phyloP scores from a whole-genome alignment of 2,329 filamentous ascomycete species.

The Phialemoniopsis sp. region DNA sequence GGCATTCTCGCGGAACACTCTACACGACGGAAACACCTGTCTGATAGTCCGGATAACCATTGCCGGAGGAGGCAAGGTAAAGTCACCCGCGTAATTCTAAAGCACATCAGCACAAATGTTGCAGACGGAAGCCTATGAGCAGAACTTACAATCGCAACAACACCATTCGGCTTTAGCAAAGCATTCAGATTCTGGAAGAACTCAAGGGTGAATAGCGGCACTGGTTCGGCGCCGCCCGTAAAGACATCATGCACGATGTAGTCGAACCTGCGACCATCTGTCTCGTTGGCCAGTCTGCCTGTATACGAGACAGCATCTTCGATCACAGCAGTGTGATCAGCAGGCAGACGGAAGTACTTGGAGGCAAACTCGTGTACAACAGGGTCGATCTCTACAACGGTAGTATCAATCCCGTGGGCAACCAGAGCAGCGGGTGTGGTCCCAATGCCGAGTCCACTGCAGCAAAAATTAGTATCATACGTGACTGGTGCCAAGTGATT shows the following conservation, averaged over 20 bases:
- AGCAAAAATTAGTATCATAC: slow-evolving; percentile 13
- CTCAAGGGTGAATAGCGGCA: slow-evolving; percentile 79
- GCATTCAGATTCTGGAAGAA: slow-evolving; percentile 70
- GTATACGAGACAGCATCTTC: slow-evolving; percentile 76
- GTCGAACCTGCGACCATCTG: slow-evolving; percentile 57
- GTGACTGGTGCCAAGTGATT: background rate
- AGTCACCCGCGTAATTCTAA: slow-evolving; percentile 92
- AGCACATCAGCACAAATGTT: slow-evolving; percentile 3
- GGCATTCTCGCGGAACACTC: slow-evolving; percentile 79
- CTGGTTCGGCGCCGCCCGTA: slow-evolving; percentile 89
- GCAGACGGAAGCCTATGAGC: background rate
- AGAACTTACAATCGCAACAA: slow-evolving; percentile 75
- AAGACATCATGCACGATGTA: slow-evolving; percentile 98
- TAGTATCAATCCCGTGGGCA: slow-evolving; percentile 84
- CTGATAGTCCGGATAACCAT: slow-evolving; percentile 80
- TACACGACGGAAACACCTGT: slow-evolving; percentile 81
- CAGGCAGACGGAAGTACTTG: slow-evolving; percentile 76
- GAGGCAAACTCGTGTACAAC: slow-evolving; percentile 79
- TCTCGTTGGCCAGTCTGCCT: slow-evolving; percentile 33
- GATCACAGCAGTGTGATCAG: slow-evolving; percentile 75
- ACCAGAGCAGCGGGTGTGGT: slow-evolving; percentile 86
- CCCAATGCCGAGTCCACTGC: slow-evolving; percentile 83
- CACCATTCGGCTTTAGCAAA: slow-evolving; percentile 73
- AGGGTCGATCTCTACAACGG: slow-evolving; percentile 91
- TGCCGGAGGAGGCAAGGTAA: slow-evolving; percentile 69